Evolutionary conservation across 805 yeast genomes (phyloP), one percentile per base, ranked within the genome.

Genomic region (Ogataea populi-albae): DNA sequence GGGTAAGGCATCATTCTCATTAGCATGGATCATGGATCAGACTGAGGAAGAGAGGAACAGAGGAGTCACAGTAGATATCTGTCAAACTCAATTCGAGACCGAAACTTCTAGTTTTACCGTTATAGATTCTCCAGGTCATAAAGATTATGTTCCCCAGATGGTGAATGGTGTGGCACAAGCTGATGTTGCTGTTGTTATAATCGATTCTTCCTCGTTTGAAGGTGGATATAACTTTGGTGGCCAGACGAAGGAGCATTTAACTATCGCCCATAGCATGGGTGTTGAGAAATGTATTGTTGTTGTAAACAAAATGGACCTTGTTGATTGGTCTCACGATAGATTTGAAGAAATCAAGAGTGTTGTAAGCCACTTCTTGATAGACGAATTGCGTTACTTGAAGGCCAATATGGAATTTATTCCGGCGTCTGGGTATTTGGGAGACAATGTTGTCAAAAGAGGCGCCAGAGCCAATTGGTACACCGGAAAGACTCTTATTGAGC

Each of bases 11-110:
- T 83, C 91, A 4, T 85, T 85, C 62, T 86, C 91, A 4, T 65
- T 84, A 32, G 94, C 94, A 1, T 85, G 94, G 94, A 75, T 84
- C 24, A 68, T 86, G 77, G 94, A 85, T 57, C 89, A 83, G 54
- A 82, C 91, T 0, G 59, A 66, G 1, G 93, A 85, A 54, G 94
- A 85, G 59, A 69, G 94, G 45, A 43, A 65, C 6, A 67, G 89
- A 32, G 94, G 94, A 32, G 87, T 85, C 4, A 85, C 94, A 3
- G 78, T 84, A 17, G 94, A 85, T 52, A 76, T 84, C 21, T 79
- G 85, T 38, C 79, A 81, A 35, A 79, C 85, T 6, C 65, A 68
- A 25, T 79, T 85, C 41, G 82, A 77, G 47, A 81, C 89, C 3
- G 35, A 52, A 1, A 55, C 48, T 3, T 67, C 78, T 5, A 61